These are phyloP conservation scores for Cercospora nicotianae DNA, from an alignment of 2,329 filamentous ascomycete species.

Conservation along the genomic window DNA sequence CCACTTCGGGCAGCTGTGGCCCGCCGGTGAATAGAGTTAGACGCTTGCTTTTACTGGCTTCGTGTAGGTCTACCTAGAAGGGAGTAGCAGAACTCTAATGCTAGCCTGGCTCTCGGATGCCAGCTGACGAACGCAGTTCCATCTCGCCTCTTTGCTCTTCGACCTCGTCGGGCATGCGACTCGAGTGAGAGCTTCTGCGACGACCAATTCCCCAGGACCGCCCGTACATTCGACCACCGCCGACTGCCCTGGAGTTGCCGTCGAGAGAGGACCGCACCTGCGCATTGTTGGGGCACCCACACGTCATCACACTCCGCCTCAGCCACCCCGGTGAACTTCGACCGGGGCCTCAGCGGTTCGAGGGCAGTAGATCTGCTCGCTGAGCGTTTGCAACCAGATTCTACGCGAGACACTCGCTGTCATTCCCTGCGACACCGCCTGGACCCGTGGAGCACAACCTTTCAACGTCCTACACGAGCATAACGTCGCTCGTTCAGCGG, in stretches of 20 bases:
- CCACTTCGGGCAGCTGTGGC: conserved; percentile 24
- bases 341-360: conserved; percentile 3
- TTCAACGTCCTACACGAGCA: background rate
- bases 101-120: conserved; percentile 24
- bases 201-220: background rate
- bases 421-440: background rate
- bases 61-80: conserved; percentile 20
- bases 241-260: background rate
- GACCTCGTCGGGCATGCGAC: background rate
- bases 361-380: background rate
- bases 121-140: conserved; percentile 29
- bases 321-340: background rate
- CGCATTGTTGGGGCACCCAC: background rate
- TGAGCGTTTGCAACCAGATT: background rate
- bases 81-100: conserved; percentile 27
- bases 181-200: conserved; percentile 5
- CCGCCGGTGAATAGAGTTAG: conserved; percentile 29
- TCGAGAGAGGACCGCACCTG: background rate
- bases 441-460: background rate
- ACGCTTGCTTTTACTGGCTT: conserved; percentile 26
- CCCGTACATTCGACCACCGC: background rate
- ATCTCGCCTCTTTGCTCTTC: conserved; percentile 14
- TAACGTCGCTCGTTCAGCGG: background rate
- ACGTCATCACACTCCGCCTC: background rate
- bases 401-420: background rate